These are phyloP conservation scores for Blakeslea trispora DNA, from an alignment of 371 early-diverging fungal species.

Conservation along the genomic window DNA sequence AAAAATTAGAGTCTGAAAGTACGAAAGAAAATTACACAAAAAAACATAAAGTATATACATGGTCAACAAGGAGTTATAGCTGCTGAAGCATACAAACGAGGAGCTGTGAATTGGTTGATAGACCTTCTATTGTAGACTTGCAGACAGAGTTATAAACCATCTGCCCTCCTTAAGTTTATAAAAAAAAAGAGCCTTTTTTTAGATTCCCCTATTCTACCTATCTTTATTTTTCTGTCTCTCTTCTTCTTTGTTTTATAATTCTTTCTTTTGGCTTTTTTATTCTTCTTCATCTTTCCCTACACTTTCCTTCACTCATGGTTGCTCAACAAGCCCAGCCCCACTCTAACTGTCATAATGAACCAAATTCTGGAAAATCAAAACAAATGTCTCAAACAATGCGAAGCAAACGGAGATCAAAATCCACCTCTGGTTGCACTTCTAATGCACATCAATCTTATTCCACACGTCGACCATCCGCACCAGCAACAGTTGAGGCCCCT, in stretches of 20 bases:
- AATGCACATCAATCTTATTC: background rate
- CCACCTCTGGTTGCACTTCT: background rate
- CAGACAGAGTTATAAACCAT: no score
- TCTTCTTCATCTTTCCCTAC: constrained; percentile 2
- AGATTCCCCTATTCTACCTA: constrained; percentile 6
- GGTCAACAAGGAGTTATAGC: no score
- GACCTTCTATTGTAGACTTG: no score
- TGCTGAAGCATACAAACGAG: no score
- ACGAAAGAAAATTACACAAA: no score
- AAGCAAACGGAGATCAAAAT: constrained; percentile 4
- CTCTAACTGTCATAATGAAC: background rate
- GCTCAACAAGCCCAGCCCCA: constrained; percentile 9
- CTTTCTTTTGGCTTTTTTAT: background rate
- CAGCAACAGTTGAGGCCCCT: constrained; percentile 16
- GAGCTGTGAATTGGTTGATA: no score
- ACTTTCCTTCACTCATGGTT: constrained; percentile 8
- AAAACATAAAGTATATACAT: no score
- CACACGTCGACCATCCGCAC: constrained; percentile 16
- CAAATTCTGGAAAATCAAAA: constrained; percentile 6
- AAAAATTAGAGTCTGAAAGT: no score
- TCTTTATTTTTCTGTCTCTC: background rate
- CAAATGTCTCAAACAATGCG: constrained; percentile 3
- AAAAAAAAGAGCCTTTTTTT: background rate
- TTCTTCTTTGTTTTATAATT: no score
- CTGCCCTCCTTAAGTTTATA: no score